These are phyloP conservation scores for Arthrobotrys iridis DNA, from an alignment of 2,329 filamentous ascomycete genomes.

Conservation along the genomic window DNA sequence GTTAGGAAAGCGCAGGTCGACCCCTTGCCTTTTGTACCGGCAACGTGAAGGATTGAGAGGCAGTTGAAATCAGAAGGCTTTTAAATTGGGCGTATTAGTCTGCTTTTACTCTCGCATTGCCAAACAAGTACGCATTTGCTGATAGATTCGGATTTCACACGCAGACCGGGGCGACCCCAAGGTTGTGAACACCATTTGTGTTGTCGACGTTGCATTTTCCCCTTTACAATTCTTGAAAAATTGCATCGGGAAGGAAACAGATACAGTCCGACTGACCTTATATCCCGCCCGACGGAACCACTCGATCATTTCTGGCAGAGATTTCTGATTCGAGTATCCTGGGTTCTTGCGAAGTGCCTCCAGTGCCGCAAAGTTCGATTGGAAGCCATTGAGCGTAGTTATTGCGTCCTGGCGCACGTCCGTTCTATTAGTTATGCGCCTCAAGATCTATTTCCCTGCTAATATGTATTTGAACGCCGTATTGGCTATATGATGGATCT, in stretches of 20 bases:
- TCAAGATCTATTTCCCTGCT: neutral
- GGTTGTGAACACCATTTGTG: neutral
- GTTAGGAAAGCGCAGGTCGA: slow-evolving; percentile 86
- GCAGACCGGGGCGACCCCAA: too few species aligned
- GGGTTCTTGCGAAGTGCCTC: slow-evolving; percentile 81
- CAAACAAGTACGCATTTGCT: too few species aligned
- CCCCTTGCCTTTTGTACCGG: slow-evolving; percentile 94
- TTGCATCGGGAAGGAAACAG: neutral
- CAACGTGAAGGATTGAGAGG: slow-evolving; percentile 79
- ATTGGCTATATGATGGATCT: neutral
- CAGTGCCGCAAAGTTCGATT: slow-evolving; percentile 80
- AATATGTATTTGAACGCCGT: neutral
- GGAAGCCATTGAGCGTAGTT: slow-evolving; percentile 76
- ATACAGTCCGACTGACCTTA: slow-evolving; percentile 66
- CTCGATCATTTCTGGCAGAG: slow-evolving; percentile 82
- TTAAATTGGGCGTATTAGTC: neutral
- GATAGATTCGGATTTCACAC: too few species aligned
- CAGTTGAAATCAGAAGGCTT: slow-evolving; percentile 71
- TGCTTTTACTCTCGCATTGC: too few species aligned
- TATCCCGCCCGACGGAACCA: slow-evolving; percentile 82
- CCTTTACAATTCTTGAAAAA: slow-evolving; percentile 1
- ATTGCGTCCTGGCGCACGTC: slow-evolving; percentile 71
- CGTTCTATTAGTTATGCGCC: slow-evolving; percentile 7
- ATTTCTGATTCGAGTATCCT: slow-evolving; percentile 75
- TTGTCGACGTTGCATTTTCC: slow-evolving; percentile 30